Percentiles rank a stretch among this genome's conserved stretches.
phyloP scores from a whole-genome alignment of 2,329 filamentous ascomycete genomes.

The Chalaropsis thielavioides region DNA sequence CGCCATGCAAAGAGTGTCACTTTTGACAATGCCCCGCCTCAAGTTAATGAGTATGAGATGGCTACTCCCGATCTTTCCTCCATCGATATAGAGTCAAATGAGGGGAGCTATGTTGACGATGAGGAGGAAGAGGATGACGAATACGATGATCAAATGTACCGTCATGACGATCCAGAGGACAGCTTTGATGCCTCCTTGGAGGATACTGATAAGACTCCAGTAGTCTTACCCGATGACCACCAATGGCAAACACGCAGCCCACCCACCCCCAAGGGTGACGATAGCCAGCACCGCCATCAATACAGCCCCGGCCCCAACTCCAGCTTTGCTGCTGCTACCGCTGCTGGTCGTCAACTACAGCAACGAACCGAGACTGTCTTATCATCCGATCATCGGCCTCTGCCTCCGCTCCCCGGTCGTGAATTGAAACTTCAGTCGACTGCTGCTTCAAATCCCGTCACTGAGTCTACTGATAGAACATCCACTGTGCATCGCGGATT shows the following conservation, averaged over 20 bases:
- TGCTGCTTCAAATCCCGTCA: constrained; percentile 22
- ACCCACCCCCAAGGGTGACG: constrained; percentile 27
- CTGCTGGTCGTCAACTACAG: constrained; percentile 39
- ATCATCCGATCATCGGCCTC: constrained; percentile 66
- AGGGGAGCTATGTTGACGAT: constrained; percentile 82
- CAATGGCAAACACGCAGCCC: constrained; percentile 48
- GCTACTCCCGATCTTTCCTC: constrained; percentile 93
- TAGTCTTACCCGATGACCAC: constrained; percentile 80
- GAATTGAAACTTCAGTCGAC: constrained; percentile 22
- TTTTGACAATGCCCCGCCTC: constrained; percentile 83
- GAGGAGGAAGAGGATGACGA: constrained; percentile 62
- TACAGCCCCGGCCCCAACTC: constrained; percentile 42
- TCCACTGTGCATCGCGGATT: constrained; percentile 52
- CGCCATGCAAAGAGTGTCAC: constrained; percentile 94
- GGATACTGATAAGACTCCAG: constrained; percentile 91
- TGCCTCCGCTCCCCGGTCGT: constrained; percentile 66
- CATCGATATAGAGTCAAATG: constrained; percentile 72
- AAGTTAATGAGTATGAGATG: constrained; percentile 97
- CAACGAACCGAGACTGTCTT: constrained; percentile 56
- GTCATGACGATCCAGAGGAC: constrained; percentile 44
- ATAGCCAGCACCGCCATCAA: constrained; percentile 50
- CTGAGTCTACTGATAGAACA: constrained; percentile 48
- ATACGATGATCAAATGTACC: constrained; percentile 44
- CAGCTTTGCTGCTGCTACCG: constrained; percentile 26
- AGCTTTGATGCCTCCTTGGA: constrained; percentile 94